Evolutionary conservation across 768 basidiomycete genomes (phyloP).

Genomic region (Psilocybe azurescens): DNA sequence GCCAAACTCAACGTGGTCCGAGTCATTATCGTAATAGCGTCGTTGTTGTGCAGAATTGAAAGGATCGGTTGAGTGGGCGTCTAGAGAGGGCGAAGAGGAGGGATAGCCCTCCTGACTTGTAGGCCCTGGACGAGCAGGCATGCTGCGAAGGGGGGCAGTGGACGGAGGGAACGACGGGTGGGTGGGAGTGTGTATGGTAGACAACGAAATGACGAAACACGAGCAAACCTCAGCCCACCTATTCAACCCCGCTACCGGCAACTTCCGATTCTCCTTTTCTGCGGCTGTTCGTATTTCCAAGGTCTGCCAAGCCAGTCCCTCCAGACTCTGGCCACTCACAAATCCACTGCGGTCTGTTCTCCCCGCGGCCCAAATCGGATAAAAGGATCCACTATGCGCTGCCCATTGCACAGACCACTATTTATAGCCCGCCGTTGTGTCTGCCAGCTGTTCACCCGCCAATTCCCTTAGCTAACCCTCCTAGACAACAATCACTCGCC

Average conservation of each 20-base stretch:
- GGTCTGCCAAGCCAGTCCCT: background rate
- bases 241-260: constrained; percentile 15
- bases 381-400: no score
- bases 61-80: constrained; percentile 70
- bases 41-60: constrained; percentile 52
- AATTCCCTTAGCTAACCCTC: no score
- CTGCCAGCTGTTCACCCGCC: no score
- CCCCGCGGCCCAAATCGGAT: no score
- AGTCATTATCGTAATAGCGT: constrained; percentile 79
- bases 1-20: constrained; percentile 68
- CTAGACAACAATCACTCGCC: no score
- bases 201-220: constrained; percentile 21
- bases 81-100: constrained; percentile 63
- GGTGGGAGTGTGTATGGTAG: constrained; percentile 11
- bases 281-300: background rate
- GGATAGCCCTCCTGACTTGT: constrained; percentile 69
- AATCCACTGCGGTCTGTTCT: background rate
- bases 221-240: constrained; percentile 12
- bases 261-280: constrained; percentile 6
- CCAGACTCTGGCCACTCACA: no score
- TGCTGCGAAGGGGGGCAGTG: constrained; percentile 32
- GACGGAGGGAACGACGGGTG: constrained; percentile 21
- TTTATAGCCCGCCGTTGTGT: background rate
- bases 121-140: constrained; percentile 62
- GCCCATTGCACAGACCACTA: background rate